Base-by-base conservation (phyloP, 2,329 filamentous ascomycete species). In the Phialophora expanda region DNA sequence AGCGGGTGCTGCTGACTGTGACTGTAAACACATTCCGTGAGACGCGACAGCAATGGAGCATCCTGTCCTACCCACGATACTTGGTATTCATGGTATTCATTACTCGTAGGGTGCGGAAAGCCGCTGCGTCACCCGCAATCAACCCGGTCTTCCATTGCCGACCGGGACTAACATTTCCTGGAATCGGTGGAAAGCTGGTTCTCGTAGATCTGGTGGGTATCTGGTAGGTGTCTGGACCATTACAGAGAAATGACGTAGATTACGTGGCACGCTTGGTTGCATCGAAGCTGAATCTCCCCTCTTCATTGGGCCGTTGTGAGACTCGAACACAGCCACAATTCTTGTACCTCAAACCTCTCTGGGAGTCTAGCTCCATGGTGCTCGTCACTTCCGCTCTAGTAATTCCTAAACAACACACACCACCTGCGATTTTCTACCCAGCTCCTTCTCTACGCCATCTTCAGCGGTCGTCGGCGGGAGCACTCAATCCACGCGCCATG, bases 401-500 rank as follows among this genome's bases (percentile, higher is more conserved):
- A 48, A 8, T 44, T 44, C 38, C 38, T 4, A 44, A 44, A 41
- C 38, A 44, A n/a, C 38, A 44, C 24, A 38, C 14, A 44, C 38
- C 6, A 44, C 6, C 38, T 44, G 38, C 38, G 38, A n/a, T 32
- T 46, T 32, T n/a, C 56, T 34, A 32, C n/a, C 6, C 56, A 51
- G 22, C 56, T 59, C 44, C 51, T 32, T 54, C 34, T 26, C 60
- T 24, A 30, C 51, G 30, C 32, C 41, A 41, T 57, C 55, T 30
- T 51, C 24, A 48, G 22, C 50, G 41, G 9, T 38, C 8, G n/a
- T 14, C 22, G 34, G 30, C 32, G 28, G 38, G 60, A 44, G 26
- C 56, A 34, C 38, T 56, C 51, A 24, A 55, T 30, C 14, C 17
- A 34, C 56, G 55, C 59, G 64, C 66, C 58, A 69, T 69, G 28